A percentile compares a stretch with the other conserved stretches of the same genome.
phyloP scores from a whole-genome alignment of 192 early-diverging fungal genomes.

The Entomortierella lignicola region DNA sequence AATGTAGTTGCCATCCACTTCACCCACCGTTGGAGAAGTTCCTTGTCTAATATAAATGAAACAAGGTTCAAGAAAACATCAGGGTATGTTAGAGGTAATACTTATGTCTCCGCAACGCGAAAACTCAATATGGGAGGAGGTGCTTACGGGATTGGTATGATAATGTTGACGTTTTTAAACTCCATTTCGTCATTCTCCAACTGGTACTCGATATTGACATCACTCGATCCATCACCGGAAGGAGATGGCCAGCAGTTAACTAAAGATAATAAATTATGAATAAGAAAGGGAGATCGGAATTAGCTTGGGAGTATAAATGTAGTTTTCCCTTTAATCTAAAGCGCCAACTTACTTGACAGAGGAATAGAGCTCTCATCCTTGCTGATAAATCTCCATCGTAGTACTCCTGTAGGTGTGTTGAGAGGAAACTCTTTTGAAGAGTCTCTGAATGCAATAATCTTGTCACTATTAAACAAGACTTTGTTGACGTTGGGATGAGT shows the following conservation, averaged over 20 bases:
- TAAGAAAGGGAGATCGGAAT: background rate
- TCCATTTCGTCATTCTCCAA: conserved; percentile 78
- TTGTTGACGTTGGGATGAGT: conserved; percentile 99
- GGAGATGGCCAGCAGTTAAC: conserved; percentile 99
- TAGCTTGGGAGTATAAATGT: background rate
- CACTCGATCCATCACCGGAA: conserved; percentile 83
- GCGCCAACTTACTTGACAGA: conserved; percentile 69
- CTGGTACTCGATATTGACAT: conserved; percentile 98
- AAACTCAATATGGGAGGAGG: too few relatives aligned
- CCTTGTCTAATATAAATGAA: conserved; percentile 59
- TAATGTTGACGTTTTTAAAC: conserved; percentile 86
- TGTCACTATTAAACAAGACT: conserved; percentile 76
- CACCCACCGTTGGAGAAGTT: conserved; percentile 76
- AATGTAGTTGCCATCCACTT: conserved; percentile 85
- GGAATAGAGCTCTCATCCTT: conserved; percentile 88
- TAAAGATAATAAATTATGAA: conserved; percentile 25
- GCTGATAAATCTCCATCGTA: conserved; percentile 92
- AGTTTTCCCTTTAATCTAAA: background rate
- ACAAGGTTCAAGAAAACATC: background rate
- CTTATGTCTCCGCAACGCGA: too few relatives aligned
- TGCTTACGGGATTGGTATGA: conserved; percentile 87
- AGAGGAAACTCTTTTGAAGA: conserved; percentile 86
- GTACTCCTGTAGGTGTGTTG: conserved; percentile 83
- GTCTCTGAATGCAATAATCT: conserved; percentile 85
- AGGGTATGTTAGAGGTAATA: background rate